phyloP scores from a whole-genome alignment of 306 rosid species.

The Pterocarpus macrocarpus region DNA sequence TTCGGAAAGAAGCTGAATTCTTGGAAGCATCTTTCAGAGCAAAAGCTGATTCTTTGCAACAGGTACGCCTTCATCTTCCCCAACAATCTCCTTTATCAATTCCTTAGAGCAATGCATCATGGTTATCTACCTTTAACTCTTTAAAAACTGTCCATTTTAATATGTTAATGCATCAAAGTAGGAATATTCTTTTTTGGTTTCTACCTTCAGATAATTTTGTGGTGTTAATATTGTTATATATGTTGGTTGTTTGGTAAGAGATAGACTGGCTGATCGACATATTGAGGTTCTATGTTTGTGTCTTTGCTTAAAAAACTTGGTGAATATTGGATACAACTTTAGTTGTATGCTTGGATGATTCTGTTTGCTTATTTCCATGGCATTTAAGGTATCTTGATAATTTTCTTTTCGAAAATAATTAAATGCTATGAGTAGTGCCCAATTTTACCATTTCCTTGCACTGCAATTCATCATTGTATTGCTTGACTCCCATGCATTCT shows the following conservation, averaged over 20 bases:
- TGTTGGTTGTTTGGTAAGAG: background rate
- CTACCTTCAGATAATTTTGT: background rate
- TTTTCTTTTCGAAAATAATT: slow-evolving; percentile 30
- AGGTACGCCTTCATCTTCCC: slow-evolving; percentile 54
- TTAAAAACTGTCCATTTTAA: background rate
- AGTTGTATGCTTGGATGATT: slow-evolving; percentile 7
- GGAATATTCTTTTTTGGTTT: slow-evolving; percentile 1
- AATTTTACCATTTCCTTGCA: slow-evolving; percentile 31
- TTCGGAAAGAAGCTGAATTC: slow-evolving; percentile 96
- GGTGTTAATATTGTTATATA: background rate
- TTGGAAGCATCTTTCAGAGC: slow-evolving; percentile 96
- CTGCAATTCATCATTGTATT: slow-evolving; percentile 37
- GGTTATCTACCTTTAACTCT: slow-evolving; percentile 31
- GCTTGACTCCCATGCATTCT: slow-evolving; percentile 17
- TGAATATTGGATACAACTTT: slow-evolving; percentile 38
- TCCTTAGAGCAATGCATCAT: slow-evolving; percentile 21
- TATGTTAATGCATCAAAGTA: background rate
- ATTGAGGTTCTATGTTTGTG: background rate
- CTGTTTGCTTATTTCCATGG: slow-evolving; percentile 37
- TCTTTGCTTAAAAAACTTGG: background rate
- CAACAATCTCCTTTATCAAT: slow-evolving; percentile 31
- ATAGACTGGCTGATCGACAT: background rate
- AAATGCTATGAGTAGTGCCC: slow-evolving; percentile 15
- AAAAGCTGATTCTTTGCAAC: slow-evolving; percentile 88
- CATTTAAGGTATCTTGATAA: background rate